Conservation (phyloP, 257 asterid species). For the Forsythia viridissima region DNA sequence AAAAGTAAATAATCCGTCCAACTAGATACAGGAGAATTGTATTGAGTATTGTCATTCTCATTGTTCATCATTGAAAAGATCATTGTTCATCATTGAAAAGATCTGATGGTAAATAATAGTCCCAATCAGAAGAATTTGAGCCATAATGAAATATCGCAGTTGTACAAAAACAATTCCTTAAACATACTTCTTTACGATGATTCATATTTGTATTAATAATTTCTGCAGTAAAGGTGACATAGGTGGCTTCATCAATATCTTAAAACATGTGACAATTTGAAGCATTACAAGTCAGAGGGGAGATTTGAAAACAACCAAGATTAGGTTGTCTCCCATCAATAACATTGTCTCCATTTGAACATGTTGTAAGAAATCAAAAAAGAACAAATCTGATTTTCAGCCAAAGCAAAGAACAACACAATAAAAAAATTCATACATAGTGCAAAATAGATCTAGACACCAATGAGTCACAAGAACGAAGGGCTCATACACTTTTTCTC, state of each 20-base stretch:
- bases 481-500: no score
- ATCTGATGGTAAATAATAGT: slow-evolving; percentile 44
- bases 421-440: no score
- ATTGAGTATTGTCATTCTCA: slow-evolving; percentile 23
- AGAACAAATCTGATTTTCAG: background rate
- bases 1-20: no score
- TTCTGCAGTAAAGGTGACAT: slow-evolving; percentile 24
- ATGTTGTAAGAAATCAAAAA: background rate
- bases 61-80: slow-evolving; percentile 37
- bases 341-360: slow-evolving; percentile 29
- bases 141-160: slow-evolving; percentile 42
- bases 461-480: no score
- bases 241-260: slow-evolving; percentile 35
- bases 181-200: slow-evolving; percentile 41
- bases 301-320: slow-evolving; percentile 31
- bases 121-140: slow-evolving; percentile 22
- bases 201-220: slow-evolving; percentile 5
- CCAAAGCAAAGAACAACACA: no score
- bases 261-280: background rate
- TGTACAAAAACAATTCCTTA: slow-evolving; percentile 46
- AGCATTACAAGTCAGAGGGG: slow-evolving; percentile 26
- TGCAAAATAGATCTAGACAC: no score
- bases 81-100: slow-evolving; percentile 33
- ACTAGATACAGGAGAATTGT: background rate
- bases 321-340: slow-evolving; percentile 17